Conservation (phyloP, 176 grass and related monocot genomes). For the Pontederia paniculata region DNA sequence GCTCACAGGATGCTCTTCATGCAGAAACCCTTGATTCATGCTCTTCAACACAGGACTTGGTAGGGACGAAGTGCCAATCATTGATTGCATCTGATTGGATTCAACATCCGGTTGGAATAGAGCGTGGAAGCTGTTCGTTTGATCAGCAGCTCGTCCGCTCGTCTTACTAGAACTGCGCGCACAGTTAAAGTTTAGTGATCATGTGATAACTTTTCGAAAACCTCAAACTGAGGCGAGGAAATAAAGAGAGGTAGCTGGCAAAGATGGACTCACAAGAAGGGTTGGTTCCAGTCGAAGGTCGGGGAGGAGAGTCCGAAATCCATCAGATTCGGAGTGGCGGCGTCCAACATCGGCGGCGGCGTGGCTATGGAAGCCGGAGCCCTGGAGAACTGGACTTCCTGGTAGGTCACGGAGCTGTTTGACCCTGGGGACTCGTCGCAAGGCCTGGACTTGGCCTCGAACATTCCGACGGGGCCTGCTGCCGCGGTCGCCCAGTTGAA, state of each 20-base stretch:
- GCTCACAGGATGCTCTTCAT: neutral
- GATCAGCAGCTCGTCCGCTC: neutral
- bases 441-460: constrained; percentile 8
- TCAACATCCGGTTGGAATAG: constrained; percentile 4
- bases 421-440: constrained; percentile 13
- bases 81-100: neutral
- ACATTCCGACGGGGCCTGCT: constrained; percentile 18
- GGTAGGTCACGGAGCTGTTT: constrained; percentile 42
- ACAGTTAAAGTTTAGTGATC: constrained; percentile 8
- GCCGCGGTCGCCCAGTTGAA: constrained; percentile 5
- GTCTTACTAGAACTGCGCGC: neutral
- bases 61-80: too few species aligned
- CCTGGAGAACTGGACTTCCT: constrained; percentile 15
- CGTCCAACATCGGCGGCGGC: too few species aligned
- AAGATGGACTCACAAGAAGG: constrained; percentile 44
- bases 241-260: neutral
- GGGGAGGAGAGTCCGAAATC: constrained; percentile 28
- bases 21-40: neutral
- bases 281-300: constrained; percentile 42
- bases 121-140: constrained; percentile 1
- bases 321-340: constrained; percentile 11
- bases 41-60: neutral
- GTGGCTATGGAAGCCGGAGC: neutral
- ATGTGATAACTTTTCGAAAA: neutral
- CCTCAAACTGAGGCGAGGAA: neutral